Base-by-base conservation (phyloP, 2,329 filamentous ascomycete genomes). In the Leptodontidium sp. region DNA sequence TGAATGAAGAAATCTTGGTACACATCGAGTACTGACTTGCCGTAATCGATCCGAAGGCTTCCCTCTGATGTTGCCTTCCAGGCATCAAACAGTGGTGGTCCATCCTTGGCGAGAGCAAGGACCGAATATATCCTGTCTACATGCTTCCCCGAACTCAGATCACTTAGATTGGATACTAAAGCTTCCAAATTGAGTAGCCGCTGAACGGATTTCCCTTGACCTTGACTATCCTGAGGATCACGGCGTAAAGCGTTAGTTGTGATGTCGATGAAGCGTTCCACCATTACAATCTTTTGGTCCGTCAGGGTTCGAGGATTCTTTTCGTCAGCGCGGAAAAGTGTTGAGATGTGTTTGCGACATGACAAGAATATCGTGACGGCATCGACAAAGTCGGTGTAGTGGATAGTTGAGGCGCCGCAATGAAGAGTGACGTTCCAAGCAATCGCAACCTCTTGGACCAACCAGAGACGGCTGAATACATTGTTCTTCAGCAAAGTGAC, bases 381-480 rank as follows among this genome's bases (percentile, higher is more conserved):
- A 52, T 69, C 70, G 1, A 71, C 70, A n/a, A 71, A 68, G 35
- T 71, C 70, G 26, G 32, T 40, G 24, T 69, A 71, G 26, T 69
- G 61, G 1, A 65, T 68, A 4, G 67, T 50, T 47, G 65, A 15
- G 5, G 21, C 32, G 21, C 69, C 69, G 29, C 66, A 91, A 61
- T 69, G 67, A 4, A 72, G 29, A 26, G 62, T 68, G 15, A 66
- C 67, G 21, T 68, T 67, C 15, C 47, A 47, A 7, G 68, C 67
- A 2, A 72, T 55, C 2, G 71, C 65, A n/a, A 72, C 61, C 57
- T 72, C 68, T 58, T 72, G 71, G 21, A 72, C 55, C 15, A 72
- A 57, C 71, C 69, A 71, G 2, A 70, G 55, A 14, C 71, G 69
- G 49, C 61, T 64, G 49, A 72, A 72, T 17, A 67, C 62, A 43